These are phyloP conservation scores for Stephania cephalantha DNA, from an alignment of 164 flowering plant genomes.

Conservation along the genomic window DNA sequence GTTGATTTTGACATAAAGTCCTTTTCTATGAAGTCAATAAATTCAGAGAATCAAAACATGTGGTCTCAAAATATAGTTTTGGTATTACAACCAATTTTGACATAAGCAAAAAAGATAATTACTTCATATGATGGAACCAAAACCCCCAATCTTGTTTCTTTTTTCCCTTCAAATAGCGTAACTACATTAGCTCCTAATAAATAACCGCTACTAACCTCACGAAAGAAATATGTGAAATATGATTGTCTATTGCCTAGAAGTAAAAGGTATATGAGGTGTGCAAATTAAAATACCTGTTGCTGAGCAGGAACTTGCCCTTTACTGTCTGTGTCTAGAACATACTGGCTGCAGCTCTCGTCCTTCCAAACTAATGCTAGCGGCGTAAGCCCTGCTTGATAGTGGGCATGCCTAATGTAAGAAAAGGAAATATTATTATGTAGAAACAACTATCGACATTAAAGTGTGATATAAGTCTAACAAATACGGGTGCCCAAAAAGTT, in stretches of 20 bases:
- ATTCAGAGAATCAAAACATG: too few species aligned
- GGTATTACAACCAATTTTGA: too few species aligned
- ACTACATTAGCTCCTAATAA: too few species aligned
- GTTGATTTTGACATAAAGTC: too few species aligned
- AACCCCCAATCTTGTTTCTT: too few species aligned
- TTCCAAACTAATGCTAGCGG: slow-evolving; percentile 92
- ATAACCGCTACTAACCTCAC: too few species aligned
- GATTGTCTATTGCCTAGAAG: background rate
- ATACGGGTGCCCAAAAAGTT: background rate
- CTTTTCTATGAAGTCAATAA: too few species aligned
- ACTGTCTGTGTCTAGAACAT: slow-evolving; percentile 88
- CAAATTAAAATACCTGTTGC: slow-evolving; percentile 58
- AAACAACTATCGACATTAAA: background rate
- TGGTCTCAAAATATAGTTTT: too few species aligned
- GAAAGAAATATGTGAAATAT: too few species aligned
- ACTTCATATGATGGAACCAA: too few species aligned
- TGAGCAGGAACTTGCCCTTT: slow-evolving; percentile 75
- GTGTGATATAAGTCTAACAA: background rate
- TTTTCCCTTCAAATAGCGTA: too few species aligned
- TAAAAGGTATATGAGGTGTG: background rate
- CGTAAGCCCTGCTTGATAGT: slow-evolving; percentile 89
- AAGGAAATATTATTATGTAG: background rate
- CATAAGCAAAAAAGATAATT: too few species aligned
- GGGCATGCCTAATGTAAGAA: slow-evolving; percentile 61
- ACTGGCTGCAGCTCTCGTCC: slow-evolving; percentile 87